Evolutionary conservation across 345 rosid genomes (phyloP).

Genomic region (Citrus sinensis): DVS_A1.0 CM039163.1:7510001-7510500

Average conservation of each 20-base stretch:
- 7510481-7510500: not conserved
- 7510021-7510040: not conserved
- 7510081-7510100: not conserved
- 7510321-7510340: not conserved
- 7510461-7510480: too few species aligned
- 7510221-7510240: constrained; percentile 39
- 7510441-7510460: too few species aligned
- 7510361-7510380: too few species aligned
- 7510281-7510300: constrained; percentile 28
- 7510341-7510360: too few species aligned
- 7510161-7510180: not conserved
- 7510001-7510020: not conserved
- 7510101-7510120: not conserved
- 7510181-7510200: not conserved
- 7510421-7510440: too few species aligned
- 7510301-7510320: constrained; percentile 35
- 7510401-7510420: too few species aligned
- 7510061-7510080: not conserved
- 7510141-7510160: not conserved
- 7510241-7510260: constrained; percentile 27
- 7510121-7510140: not conserved
- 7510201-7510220: constrained; percentile 17
- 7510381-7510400: too few species aligned
- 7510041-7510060: not conserved
- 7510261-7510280: constrained; percentile 27